Evolutionary conservation across 2,329 filamentous ascomycete genomes (phyloP).

Genomic region (Leptographium wingfieldii): DNA sequence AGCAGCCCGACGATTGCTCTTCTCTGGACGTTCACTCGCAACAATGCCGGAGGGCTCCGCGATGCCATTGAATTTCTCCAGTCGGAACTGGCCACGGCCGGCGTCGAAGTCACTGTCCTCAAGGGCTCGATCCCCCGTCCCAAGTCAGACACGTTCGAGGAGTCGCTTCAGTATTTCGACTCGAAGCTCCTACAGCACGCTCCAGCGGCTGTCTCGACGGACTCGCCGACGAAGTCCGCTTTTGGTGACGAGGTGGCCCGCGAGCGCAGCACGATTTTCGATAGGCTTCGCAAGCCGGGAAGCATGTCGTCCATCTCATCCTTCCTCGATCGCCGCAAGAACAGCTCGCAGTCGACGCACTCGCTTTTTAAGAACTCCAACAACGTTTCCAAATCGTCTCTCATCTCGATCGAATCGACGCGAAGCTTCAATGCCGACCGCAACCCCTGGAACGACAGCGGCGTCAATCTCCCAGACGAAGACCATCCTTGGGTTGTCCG

Average conservation of each 20-base stretch:
- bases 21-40: slow-evolving; percentile 78
- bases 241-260: slow-evolving; percentile 72
- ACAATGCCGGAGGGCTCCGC: slow-evolving; percentile 89
- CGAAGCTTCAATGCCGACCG: slow-evolving; percentile 82
- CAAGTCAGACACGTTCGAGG: slow-evolving; percentile 97
- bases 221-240: slow-evolving; percentile 76
- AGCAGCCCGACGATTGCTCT: slow-evolving; percentile 48
- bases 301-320: slow-evolving; percentile 91
- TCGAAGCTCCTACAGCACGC: slow-evolving; percentile 93
- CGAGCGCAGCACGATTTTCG: slow-evolving; percentile 74
- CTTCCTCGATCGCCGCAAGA: slow-evolving; percentile 93
- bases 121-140: slow-evolving; percentile 95
- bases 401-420: slow-evolving; percentile 91
- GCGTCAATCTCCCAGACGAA: slow-evolving; percentile 85
- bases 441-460: slow-evolving; percentile 97
- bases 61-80: slow-evolving; percentile 94
- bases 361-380: slow-evolving; percentile 87
- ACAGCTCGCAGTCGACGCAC: slow-evolving; percentile 69
- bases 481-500: slow-evolving; percentile 56
- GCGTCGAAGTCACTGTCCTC: slow-evolving; percentile 77
- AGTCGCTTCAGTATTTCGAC: slow-evolving; percentile 91
- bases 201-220: slow-evolving; percentile 64
- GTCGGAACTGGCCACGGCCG: slow-evolving; percentile 70
- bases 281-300: slow-evolving; percentile 85
- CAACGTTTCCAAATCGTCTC: slow-evolving; percentile 86